phyloP scores from a whole-genome alignment of 2,329 filamentous ascomycete species.

The Beauveria sp. region DNA sequence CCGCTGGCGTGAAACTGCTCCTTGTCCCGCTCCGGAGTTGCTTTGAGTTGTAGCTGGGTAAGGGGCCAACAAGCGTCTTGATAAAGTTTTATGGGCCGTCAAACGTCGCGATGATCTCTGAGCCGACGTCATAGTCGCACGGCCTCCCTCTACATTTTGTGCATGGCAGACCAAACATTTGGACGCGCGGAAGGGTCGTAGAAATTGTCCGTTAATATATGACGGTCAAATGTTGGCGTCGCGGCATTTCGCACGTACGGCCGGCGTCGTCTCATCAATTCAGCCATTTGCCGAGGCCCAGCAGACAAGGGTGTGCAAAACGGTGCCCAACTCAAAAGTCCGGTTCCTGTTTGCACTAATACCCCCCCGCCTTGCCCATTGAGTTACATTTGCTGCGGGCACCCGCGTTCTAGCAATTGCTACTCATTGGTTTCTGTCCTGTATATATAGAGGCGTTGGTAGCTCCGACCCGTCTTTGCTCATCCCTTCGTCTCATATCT shows the following conservation, averaged over 20 bases:
- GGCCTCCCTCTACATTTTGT: background rate
- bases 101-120: background rate
- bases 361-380: background rate
- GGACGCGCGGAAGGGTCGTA: background rate
- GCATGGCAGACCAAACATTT: background rate
- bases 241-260: background rate
- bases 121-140: background rate
- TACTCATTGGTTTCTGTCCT: background rate
- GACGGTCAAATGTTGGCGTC: background rate
- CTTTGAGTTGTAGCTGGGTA: background rate
- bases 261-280: background rate
- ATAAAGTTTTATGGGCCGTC: constrained; percentile 4
- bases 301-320: background rate
- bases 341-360: constrained; percentile 1
- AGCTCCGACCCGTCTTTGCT: background rate
- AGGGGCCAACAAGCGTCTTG: background rate
- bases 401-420: background rate
- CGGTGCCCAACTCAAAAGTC: constrained; percentile 1
- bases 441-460: background rate
- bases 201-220: background rate
- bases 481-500: background rate
- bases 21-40: background rate
- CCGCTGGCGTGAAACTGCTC: background rate
- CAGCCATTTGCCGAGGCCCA: background rate
- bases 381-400: constrained; percentile 1